phyloP scores from a whole-genome alignment of 2,329 filamentous ascomycete species.

The Alternaria atra region DNA sequence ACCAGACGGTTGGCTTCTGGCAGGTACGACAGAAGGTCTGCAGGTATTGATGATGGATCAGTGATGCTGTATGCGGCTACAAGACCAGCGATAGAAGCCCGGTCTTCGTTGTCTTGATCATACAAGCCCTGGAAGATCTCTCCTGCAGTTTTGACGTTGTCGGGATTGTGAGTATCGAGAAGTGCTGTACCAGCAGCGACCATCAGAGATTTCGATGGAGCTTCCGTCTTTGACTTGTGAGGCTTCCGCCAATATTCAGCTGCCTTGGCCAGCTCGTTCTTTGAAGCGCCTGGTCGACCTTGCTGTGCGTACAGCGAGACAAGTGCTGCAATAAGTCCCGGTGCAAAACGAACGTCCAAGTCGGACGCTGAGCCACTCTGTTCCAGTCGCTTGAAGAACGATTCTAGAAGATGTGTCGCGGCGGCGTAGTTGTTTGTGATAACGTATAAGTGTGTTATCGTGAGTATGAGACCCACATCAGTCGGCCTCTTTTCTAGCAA shows the following conservation, averaged over 20 bases:
- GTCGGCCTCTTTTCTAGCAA: conserved; percentile 77
- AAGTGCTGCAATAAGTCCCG: conserved; percentile 81
- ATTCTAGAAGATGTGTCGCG: conserved; percentile 78
- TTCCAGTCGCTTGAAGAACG: conserved; percentile 77
- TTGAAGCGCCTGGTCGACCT: conserved; percentile 75
- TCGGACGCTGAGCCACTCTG: conserved; percentile 64
- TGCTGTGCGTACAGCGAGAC: conserved; percentile 81
- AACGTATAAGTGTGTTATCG: conserved; percentile 82
- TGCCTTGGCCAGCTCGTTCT: conserved; percentile 78
- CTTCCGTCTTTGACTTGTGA: conserved; percentile 61
- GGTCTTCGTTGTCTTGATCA: conserved; percentile 71
- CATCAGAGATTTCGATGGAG: conserved; percentile 67
- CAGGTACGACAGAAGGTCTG: conserved; percentile 64
- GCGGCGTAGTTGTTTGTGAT: conserved; percentile 74
- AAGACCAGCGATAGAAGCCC: conserved; percentile 79
- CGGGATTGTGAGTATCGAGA: conserved; percentile 74
- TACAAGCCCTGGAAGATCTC: conserved; percentile 81
- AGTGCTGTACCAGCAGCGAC: conserved; percentile 81
- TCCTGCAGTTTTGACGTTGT: conserved; percentile 75
- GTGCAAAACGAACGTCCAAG: conserved; percentile 78
- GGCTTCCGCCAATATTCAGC: conserved; percentile 77
- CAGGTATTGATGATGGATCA: conserved; percentile 65
- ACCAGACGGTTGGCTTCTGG: conserved; percentile 71
- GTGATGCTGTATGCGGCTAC: conserved; percentile 79
- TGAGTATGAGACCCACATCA: conserved; percentile 82